Percentiles rank a stretch among this genome's conserved stretches.
These are phyloP conservation scores for Phytophthora tubulina DNA, from an alignment of 352 stramenopile genomes.

Conservation along the genomic window DNA sequence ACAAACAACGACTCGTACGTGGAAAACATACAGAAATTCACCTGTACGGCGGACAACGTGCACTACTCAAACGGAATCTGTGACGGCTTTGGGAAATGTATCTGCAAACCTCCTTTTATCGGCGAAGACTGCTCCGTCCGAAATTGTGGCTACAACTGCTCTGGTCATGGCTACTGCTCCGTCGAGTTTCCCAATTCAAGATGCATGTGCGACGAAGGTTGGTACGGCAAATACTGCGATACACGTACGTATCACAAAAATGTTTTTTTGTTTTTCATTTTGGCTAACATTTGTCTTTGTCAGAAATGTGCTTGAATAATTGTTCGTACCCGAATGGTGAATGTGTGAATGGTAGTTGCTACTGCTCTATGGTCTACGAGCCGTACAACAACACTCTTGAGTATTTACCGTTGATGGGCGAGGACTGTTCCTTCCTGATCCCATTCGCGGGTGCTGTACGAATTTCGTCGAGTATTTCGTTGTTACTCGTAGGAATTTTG, in stretches of 20 bases:
- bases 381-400: conserved; percentile 95
- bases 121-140: conserved; percentile 93
- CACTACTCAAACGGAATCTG: conserved; percentile 96
- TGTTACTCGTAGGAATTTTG: conserved; percentile 20
- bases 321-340: conserved; percentile 96
- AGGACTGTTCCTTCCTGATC: conserved; percentile 87
- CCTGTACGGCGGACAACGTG: conserved; percentile 82
- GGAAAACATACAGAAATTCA: conserved; percentile 92
- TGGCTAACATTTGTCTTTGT: background rate
- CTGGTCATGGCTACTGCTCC: conserved; percentile 95
- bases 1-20: conserved; percentile 91
- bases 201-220: conserved; percentile 96
- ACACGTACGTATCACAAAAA: conserved; percentile 53
- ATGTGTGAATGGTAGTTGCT: conserved; percentile 93
- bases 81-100: conserved; percentile 96
- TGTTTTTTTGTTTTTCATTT: background rate
- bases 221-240: conserved; percentile 95
- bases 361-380: conserved; percentile 92
- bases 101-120: conserved; percentile 95
- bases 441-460: conserved; percentile 59
- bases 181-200: conserved; percentile 96
- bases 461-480: conserved; percentile 8
- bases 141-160: conserved; percentile 94
- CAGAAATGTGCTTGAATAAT: conserved; percentile 96
- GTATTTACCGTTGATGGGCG: conserved; percentile 82